A percentile compares a stretch with the other conserved stretches of the same genome.
These are phyloP conservation scores for Penicillium aurantiogriseum DNA, from an alignment of 2,329 filamentous ascomycete genomes.

Conservation along the genomic window DNA sequence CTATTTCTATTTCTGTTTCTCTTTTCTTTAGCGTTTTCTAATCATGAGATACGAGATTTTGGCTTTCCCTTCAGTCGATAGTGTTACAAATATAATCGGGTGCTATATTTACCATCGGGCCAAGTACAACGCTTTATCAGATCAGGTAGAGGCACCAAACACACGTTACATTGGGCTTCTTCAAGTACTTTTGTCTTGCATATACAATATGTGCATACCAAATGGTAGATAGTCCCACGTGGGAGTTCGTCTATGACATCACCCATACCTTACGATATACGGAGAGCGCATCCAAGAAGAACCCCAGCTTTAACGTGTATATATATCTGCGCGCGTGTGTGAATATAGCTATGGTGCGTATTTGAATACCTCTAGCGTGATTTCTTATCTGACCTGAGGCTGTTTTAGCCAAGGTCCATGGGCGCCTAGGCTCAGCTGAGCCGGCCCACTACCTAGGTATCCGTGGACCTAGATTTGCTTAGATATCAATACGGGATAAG, in stretches of 20 bases:
- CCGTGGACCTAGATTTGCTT: no score
- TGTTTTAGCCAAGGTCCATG: not conserved
- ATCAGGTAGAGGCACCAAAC: not conserved
- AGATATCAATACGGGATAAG: not conserved
- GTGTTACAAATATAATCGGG: not conserved
- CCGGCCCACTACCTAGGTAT: not conserved
- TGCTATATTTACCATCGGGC: not conserved
- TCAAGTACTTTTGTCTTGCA: constrained; percentile 4
- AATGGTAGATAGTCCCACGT: not conserved
- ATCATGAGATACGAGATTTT: constrained; percentile 5
- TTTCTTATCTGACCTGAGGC: not conserved
- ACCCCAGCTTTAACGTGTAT: not conserved
- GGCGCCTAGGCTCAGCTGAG: not conserved
- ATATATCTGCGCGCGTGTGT: no score
- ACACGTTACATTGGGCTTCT: not conserved
- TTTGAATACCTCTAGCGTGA: not conserved
- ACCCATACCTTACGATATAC: not conserved
- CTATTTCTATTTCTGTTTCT: not conserved
- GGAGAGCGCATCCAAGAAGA: not conserved
- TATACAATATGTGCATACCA: not conserved
- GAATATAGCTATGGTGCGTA: not conserved
- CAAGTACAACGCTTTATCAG: not conserved
- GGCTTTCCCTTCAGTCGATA: not conserved
- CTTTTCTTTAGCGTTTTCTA: not conserved
- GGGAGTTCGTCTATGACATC: not conserved